A percentile compares a stretch with the other conserved stretches of the same genome.
Conservation (phyloP, 164 flowering plant genomes). For the Berberis vulgaris region DNA sequence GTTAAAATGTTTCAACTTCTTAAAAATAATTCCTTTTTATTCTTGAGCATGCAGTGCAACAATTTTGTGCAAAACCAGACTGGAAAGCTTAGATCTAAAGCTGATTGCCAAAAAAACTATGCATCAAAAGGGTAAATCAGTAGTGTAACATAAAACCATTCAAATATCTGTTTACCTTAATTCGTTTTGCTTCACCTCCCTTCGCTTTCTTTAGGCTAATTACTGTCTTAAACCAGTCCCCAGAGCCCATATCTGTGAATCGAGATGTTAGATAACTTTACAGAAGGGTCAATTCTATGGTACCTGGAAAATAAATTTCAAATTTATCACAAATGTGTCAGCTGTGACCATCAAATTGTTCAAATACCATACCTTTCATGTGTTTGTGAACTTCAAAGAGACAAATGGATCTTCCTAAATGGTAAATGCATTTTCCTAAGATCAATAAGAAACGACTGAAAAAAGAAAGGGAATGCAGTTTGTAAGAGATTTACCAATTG, state of each 20-base stretch:
- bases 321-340: neutral
- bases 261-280: neutral
- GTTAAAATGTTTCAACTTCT: no score
- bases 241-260: conserved; percentile 59
- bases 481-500: no score
- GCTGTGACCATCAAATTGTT: neutral
- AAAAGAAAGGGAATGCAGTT: no score
- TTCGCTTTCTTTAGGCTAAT: conserved; percentile 56
- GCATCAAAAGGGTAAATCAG: neutral
- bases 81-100: no score
- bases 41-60: no score
- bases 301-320: conserved; percentile 18
- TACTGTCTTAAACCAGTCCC: conserved; percentile 70
- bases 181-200: conserved; percentile 28
- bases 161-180: conserved; percentile 30
- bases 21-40: no score
- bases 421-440: no score
- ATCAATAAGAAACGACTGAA: no score
- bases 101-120: neutral
- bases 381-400: no score
- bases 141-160: neutral
- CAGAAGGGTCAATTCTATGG: conserved; percentile 10
- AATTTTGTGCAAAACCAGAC: no score
- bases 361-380: no score
- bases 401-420: no score